These are phyloP conservation scores for Podospora conica DNA, from an alignment of 495 filamentous ascomycete species.

Conservation along the genomic window DNA sequence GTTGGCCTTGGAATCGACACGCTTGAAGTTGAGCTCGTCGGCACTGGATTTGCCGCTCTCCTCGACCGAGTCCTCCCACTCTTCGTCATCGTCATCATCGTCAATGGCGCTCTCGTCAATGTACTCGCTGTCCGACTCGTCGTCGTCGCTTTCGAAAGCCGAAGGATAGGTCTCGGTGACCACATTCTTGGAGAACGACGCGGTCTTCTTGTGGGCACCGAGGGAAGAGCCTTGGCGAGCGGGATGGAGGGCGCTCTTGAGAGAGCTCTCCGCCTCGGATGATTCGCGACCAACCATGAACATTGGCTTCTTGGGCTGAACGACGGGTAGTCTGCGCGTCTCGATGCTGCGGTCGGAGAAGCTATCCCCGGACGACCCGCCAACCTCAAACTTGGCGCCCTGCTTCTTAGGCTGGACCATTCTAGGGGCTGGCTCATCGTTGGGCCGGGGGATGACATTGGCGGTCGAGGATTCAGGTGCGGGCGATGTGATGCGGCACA, in stretches of 20 bases:
- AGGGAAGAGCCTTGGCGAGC: slow-evolving; percentile 40
- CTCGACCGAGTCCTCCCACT: slow-evolving; percentile 91
- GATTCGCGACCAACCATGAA: slow-evolving; percentile 72
- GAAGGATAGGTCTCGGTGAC: slow-evolving; percentile 57
- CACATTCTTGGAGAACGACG: slow-evolving; percentile 79
- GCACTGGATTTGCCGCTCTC: slow-evolving; percentile 76
- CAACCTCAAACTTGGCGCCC: slow-evolving; percentile 49
- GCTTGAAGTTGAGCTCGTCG: slow-evolving; percentile 72
- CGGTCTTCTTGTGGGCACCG: slow-evolving; percentile 60
- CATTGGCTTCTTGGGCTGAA: slow-evolving; percentile 59
- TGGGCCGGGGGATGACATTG: slow-evolving; percentile 39
- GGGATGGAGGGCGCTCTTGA: slow-evolving; percentile 59
- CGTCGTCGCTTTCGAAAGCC: slow-evolving; percentile 56
- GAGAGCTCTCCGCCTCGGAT: slow-evolving; percentile 75
- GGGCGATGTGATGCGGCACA: slow-evolving; percentile 38
- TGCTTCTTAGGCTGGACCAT: slow-evolving; percentile 44
- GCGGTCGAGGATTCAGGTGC: slow-evolving; percentile 21
- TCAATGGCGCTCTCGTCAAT: slow-evolving; percentile 80
- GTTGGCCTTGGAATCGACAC: slow-evolving; percentile 83
- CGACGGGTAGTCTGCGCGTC: slow-evolving; percentile 43
- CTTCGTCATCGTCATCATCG: slow-evolving; percentile 78
- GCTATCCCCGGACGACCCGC: slow-evolving; percentile 47
- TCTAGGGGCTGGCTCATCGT: slow-evolving; percentile 42
- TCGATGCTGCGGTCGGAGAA: slow-evolving; percentile 40
- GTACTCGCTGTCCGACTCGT: slow-evolving; percentile 65